Evolutionary conservation across 208 protist species (phyloP).

Genomic region (Zelonia costaricensis): DNA sequence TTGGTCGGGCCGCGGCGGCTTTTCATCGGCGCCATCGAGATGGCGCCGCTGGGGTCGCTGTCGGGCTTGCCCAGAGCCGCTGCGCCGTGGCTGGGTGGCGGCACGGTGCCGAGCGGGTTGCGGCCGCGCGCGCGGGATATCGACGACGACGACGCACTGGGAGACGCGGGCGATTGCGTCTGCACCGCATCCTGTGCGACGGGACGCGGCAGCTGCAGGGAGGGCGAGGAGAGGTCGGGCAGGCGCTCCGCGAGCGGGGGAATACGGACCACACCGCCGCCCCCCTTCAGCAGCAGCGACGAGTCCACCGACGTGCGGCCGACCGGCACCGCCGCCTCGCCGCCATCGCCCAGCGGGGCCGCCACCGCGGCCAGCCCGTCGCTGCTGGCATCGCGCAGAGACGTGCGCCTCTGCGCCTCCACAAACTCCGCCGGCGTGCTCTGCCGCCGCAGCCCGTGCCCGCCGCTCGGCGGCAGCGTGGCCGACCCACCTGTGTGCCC

Average conservation of each 20-base stretch:
- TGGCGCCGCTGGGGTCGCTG: too few species aligned
- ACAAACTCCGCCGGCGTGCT: background rate
- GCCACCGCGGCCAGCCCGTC: background rate
- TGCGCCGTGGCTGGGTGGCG: background rate
- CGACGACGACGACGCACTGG: slow-evolving; percentile 3
- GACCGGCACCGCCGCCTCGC: background rate
- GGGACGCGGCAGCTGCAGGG: slow-evolving; percentile 3
- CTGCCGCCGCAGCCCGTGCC: background rate
- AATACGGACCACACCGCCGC: too few species aligned
- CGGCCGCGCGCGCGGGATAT: slow-evolving; percentile 9
- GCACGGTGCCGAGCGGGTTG: slow-evolving; percentile 12
- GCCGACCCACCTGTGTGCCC: too few species aligned
- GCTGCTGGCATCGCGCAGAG: background rate
- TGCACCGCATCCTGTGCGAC: background rate
- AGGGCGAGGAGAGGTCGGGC: slow-evolving; percentile 12
- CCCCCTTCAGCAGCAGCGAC: too few species aligned
- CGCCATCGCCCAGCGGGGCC: background rate
- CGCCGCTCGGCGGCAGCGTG: slow-evolving; percentile 1
- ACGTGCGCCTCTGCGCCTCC: too few species aligned
- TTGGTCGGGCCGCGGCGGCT: background rate
- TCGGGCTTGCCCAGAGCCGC: too few species aligned
- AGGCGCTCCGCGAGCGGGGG: slow-evolving; percentile 13
- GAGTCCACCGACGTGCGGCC: background rate
- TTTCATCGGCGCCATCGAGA: background rate
- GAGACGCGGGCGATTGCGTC: background rate